phyloP scores from a whole-genome alignment of 2,329 filamentous ascomycete species.

The Neofusicoccum parvum region DNA sequence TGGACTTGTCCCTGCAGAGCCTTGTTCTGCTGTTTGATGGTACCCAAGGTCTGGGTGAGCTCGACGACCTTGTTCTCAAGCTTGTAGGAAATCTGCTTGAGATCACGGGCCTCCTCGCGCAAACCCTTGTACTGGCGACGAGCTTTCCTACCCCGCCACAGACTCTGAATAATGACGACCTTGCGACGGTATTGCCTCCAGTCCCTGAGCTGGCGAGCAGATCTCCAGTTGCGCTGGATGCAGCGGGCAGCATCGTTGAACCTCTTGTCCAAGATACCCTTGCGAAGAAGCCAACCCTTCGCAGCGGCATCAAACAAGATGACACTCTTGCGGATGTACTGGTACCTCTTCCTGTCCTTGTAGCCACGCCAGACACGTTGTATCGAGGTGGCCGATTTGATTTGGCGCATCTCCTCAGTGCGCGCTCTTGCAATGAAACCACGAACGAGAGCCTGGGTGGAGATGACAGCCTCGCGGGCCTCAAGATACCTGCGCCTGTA shows the following conservation, averaged over 20 bases:
- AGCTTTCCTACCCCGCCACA: conserved; percentile 86
- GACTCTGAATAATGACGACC: conserved; percentile 83
- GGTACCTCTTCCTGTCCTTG: conserved; percentile 82
- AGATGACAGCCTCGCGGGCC: conserved; percentile 77
- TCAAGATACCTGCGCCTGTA: conserved; percentile 90
- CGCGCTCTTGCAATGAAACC: conserved; percentile 76
- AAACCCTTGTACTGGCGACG: conserved; percentile 84
- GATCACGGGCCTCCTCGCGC: conserved; percentile 92
- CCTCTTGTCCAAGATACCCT: conserved; percentile 90
- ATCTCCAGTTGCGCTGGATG: conserved; percentile 90
- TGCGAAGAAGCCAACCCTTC: conserved; percentile 89
- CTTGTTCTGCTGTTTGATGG: conserved; percentile 95
- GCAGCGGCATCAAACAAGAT: conserved; percentile 86
- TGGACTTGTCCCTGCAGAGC: conserved; percentile 83
- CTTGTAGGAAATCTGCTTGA: conserved; percentile 99
- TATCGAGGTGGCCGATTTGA: conserved; percentile 89
- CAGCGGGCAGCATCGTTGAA: conserved; percentile 86
- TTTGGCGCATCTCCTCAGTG: conserved; percentile 77
- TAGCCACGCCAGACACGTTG: conserved; percentile 93
- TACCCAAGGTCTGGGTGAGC: conserved; percentile 88
- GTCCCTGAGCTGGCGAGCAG: conserved; percentile 71
- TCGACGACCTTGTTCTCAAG: conserved; percentile 99
- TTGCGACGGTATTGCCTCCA: conserved; percentile 92
- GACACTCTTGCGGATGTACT: conserved; percentile 77
- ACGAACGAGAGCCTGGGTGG: conserved; percentile 75